These are phyloP conservation scores for Cordyceps tenuipes DNA, from an alignment of 2,329 filamentous ascomycete species.

Conservation along the genomic window DNA sequence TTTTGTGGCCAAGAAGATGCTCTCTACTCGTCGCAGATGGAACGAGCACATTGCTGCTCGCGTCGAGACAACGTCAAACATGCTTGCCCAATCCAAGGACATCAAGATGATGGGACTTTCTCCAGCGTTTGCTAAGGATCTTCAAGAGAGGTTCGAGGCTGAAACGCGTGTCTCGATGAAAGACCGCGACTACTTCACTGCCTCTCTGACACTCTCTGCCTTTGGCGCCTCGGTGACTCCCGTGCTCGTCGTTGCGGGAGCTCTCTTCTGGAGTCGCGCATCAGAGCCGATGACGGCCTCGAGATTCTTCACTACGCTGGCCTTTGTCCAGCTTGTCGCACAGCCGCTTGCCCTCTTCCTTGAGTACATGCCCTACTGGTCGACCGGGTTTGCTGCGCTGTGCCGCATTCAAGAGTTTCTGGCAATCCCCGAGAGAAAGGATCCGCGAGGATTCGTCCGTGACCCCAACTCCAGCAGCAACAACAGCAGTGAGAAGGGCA, in stretches of 20 bases:
- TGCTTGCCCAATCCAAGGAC: background rate
- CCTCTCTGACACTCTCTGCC: background rate
- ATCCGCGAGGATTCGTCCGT: background rate
- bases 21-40: background rate
- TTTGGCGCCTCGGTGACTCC: constrained; percentile 1
- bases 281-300: background rate
- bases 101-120: constrained; percentile 3
- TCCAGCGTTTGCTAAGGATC: background rate
- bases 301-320: background rate
- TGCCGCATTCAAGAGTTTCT: constrained; percentile 2
- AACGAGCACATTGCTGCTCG: background rate
- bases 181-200: background rate
- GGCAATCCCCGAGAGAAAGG: background rate
- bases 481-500: background rate
- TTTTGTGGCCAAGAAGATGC: background rate
- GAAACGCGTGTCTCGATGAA: background rate
- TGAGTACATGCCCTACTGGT: background rate
- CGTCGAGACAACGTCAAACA: background rate
- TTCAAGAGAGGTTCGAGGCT: background rate
- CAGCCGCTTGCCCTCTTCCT: background rate
- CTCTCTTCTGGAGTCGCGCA: background rate
- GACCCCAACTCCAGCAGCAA: background rate
- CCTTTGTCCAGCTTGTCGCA: background rate
- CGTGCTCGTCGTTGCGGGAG: background rate
- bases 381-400: background rate